These are phyloP conservation scores for Chalciporus chontae DNA, from an alignment of 768 basidiomycete genomes.

Conservation along the genomic window DNA sequence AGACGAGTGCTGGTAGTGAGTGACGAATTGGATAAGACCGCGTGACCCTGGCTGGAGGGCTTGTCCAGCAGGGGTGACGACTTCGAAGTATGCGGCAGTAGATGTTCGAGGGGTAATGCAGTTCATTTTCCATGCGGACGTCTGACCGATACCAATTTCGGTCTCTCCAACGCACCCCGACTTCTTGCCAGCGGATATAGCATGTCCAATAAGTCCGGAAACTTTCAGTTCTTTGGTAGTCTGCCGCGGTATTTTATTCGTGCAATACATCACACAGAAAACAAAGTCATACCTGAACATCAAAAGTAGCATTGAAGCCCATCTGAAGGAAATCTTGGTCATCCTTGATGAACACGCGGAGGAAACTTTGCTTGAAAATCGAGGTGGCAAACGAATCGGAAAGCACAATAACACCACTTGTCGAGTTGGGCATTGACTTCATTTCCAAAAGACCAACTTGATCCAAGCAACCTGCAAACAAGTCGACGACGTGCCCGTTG, in stretches of 20 bases:
- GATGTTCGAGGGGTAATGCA: constrained; percentile 83
- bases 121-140: constrained; percentile 98
- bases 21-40: constrained; percentile 96
- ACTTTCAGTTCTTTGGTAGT: constrained; percentile 99
- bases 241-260: constrained; percentile 36
- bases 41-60: constrained; percentile 85
- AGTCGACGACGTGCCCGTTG: constrained; percentile 92
- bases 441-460: constrained; percentile 98
- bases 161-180: constrained; percentile 96
- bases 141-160: constrained; percentile 98
- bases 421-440: constrained; percentile 93
- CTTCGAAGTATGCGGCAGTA: constrained; percentile 94
- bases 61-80: constrained; percentile 95
- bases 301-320: constrained; percentile 99
- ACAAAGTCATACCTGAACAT: constrained; percentile 70
- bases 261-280: neutral
- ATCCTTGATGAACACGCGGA: constrained; percentile 89
- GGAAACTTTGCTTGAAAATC: constrained; percentile 98
- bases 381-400: constrained; percentile 97
- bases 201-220: constrained; percentile 96
- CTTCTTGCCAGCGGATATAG: constrained; percentile 96
- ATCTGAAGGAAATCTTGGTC: constrained; percentile 89
- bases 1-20: constrained; percentile 96
- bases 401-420: constrained; percentile 93
- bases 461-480: constrained; percentile 96